Base-by-base conservation (phyloP, 768 basidiomycete genomes). In the Tephrocybe sp. region DNA sequence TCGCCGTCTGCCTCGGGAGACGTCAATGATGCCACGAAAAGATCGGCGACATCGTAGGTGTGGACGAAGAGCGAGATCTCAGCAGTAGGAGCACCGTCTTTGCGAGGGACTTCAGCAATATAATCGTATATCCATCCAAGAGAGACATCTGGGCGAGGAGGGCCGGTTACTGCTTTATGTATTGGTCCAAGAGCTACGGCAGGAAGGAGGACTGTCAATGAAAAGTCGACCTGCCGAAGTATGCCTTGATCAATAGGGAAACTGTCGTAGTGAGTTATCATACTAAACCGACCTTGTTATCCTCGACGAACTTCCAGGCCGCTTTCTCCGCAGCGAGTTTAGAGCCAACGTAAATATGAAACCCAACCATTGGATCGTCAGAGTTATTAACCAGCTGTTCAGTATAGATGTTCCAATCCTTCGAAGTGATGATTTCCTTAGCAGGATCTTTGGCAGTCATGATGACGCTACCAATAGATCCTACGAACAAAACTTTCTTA, bases 51-150 rank as follows among this genome's bases (percentile, higher is more conserved):
- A 21, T 54, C 52, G 41, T 48, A 54, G 18, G 43, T 32, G 21
- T 54, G 52, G 15, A 54, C 52, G 24, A 54, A 38, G 33, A 48
- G 45, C 4, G 46, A 42, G 36, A 48, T 54, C 21, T 48, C 46
- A 14, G 46, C 46, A 14, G 52, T 41, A 1, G 52, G 10, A 15
- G 47, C 52, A 23, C 52, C 52, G 2, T 26, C 32, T 38, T 48
- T 48, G 21, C 52, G 52, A 24, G 52, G 52, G 3, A 41, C 40
- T 23, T 42, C 32, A 1, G 40, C 52, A 21, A 54, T 32, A 26
- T 48, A 43, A 41, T 54, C 52, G 24, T 54, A 54, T 11, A 54
- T 23, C 52, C 52, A 54, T 1, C 52, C 52, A n/a, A 54, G 52
- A 20, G 52, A 54, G n/a, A 54, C 52, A 15, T 54, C 52, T 7